These are phyloP conservation scores for Tylopilus subfusipes DNA, from an alignment of 768 basidiomycete species.

Conservation along the genomic window DNA sequence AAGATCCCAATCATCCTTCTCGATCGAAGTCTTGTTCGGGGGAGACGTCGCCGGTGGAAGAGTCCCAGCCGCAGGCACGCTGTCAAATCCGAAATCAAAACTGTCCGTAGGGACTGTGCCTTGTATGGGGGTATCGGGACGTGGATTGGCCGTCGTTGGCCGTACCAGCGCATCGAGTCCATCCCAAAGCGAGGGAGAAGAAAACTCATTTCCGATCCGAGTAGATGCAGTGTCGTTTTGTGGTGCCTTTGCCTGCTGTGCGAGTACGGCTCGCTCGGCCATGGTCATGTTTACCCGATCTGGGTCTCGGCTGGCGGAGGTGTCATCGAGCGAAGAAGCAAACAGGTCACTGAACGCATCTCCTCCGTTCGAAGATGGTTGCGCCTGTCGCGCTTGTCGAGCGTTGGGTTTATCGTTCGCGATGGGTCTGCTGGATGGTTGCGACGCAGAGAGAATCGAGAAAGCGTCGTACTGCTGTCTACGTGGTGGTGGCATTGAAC, in stretches of 20 bases:
- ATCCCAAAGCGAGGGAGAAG: conserved; percentile 52
- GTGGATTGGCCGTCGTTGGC: conserved; percentile 14
- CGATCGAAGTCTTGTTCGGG: background rate
- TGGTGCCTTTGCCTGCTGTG: conserved; percentile 44
- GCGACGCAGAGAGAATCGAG: conserved; percentile 46
- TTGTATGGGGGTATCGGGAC: background rate
- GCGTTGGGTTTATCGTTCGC: conserved; percentile 22
- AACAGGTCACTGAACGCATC: conserved; percentile 82
- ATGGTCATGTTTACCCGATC: conserved; percentile 51
- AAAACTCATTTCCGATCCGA: conserved; percentile 1
- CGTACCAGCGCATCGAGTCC: conserved; percentile 53
- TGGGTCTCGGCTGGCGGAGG: conserved; percentile 19
- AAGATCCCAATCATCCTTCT: conserved; percentile 47
- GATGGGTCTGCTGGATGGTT: conserved; percentile 21
- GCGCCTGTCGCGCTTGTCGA: conserved; percentile 12
- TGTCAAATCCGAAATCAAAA: conserved; percentile 26
- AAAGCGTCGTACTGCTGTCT: conserved; percentile 53
- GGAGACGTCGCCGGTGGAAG: conserved; percentile 3
- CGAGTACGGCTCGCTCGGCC: conserved; percentile 64
- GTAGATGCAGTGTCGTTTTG: conserved; percentile 20
- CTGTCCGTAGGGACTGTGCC: conserved; percentile 5
- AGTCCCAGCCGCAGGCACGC: background rate
- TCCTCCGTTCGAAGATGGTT: conserved; percentile 26
- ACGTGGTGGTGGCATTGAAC: conserved; percentile 30
- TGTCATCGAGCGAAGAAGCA: conserved; percentile 44